Evolutionary conservation across 208 protist species (phyloP).

Genomic region (Wallacemonas sp.): DNA sequence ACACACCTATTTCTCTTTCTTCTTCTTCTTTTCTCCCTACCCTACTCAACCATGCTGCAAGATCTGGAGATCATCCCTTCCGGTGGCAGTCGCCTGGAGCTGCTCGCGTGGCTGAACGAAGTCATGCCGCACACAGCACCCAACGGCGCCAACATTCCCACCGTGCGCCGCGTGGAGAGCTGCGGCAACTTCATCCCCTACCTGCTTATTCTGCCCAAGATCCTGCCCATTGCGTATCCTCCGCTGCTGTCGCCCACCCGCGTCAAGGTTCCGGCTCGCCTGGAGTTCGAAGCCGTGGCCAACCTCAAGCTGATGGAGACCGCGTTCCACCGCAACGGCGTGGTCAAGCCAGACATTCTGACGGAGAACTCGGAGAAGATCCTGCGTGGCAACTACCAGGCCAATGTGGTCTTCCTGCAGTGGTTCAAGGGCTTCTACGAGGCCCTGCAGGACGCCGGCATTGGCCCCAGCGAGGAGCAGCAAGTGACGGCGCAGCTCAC

Average conservation of each 20-base stretch:
- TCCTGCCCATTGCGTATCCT: conserved; percentile 82
- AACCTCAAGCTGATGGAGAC: conserved; percentile 97
- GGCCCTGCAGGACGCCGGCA: conserved; percentile 36
- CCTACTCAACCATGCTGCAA: conserved; percentile 27
- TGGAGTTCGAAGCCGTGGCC: conserved; percentile 95
- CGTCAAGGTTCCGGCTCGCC: conserved; percentile 85
- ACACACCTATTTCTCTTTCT: not conserved
- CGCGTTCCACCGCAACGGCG: conserved; percentile 86
- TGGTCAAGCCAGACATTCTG: conserved; percentile 73
- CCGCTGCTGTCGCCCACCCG: conserved; percentile 87
- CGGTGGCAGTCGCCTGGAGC: conserved; percentile 56
- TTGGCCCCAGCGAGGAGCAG: no score
- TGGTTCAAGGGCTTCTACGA: conserved; percentile 92
- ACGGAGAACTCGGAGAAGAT: conserved; percentile 88
- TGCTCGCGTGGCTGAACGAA: conserved; percentile 81
- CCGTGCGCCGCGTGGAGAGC: conserved; percentile 77
- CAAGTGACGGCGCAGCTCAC: no score
- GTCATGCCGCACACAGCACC: conserved; percentile 34
- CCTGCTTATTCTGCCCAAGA: conserved; percentile 92
- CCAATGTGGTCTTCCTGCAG: conserved; percentile 97
- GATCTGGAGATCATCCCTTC: conserved; percentile 54
- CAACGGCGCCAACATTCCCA: conserved; percentile 30
- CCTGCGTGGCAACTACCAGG: conserved; percentile 95
- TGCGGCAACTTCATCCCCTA: conserved; percentile 90
- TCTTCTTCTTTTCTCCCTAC: not conserved